Conservation (phyloP, 768 basidiomycete genomes). For the Paxillus ammoniavirescens region DNA sequence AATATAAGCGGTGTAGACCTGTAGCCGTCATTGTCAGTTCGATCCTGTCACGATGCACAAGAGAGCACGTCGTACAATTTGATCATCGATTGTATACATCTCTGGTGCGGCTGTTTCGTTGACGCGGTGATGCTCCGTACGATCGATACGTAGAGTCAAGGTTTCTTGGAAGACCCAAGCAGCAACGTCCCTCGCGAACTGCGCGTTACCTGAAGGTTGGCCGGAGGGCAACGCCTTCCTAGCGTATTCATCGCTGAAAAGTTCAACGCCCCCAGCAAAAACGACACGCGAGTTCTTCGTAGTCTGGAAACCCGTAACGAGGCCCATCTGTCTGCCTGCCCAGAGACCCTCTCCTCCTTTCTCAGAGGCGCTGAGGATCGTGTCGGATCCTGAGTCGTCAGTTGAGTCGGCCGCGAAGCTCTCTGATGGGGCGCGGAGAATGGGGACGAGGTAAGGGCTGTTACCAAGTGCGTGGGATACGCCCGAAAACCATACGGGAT, state of each 20-base stretch:
- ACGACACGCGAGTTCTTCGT: constrained; percentile 70
- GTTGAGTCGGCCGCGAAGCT: constrained; percentile 74
- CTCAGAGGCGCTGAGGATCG: constrained; percentile 67
- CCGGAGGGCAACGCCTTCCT: constrained; percentile 61
- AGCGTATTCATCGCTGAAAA: constrained; percentile 77
- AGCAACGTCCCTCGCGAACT: constrained; percentile 71
- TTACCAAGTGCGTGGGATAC: constrained; percentile 60
- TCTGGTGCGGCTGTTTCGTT: constrained; percentile 62
- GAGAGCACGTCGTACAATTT: constrained; percentile 54
- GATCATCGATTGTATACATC: constrained; percentile 83
- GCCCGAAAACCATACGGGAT: constrained; percentile 78
- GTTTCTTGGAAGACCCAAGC: constrained; percentile 92
- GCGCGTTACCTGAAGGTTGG: constrained; percentile 67
- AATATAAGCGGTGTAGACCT: constrained; percentile 77
- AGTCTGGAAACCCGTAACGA: constrained; percentile 91
- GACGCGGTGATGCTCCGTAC: constrained; percentile 67
- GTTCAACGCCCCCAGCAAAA: constrained; percentile 77
- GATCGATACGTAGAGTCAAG: constrained; percentile 75
- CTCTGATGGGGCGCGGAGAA: constrained; percentile 74
- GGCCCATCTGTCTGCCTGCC: constrained; percentile 72
- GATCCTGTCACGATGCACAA: not conserved
- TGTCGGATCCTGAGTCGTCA: constrained; percentile 54
- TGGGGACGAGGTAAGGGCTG: constrained; percentile 80
- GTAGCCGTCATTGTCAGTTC: not conserved
- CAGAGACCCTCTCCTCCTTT: constrained; percentile 78